Base-by-base conservation (phyloP, 1,284 basidiomycete genomes). In the Cronartium ribicola region DNA sequence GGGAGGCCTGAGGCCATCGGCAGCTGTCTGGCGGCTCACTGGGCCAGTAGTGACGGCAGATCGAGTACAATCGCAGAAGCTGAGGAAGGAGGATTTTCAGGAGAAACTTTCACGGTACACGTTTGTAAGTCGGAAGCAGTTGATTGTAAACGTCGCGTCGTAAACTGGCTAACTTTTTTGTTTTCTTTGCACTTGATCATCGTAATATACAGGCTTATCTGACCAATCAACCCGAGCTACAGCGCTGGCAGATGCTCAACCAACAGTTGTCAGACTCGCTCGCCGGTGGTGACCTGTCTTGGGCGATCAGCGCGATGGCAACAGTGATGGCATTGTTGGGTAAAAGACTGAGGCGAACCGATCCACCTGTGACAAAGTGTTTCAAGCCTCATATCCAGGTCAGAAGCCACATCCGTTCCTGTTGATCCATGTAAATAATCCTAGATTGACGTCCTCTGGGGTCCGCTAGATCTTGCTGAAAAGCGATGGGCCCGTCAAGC, bases 251-350 rank as follows among this genome's bases (percentile, higher is more conserved):
- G 3, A n/a, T 71, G 7, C 62, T 71, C 17, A 63, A 40, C 8
- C 41, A 65, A 59, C 69, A 65, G 37, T 20, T 71, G 40, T 55
- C 22, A 29, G 41, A 48, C 29, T 64, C 61, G n/a, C 41, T 71
- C n/a, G 14, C 55, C 11, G 61, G 41, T n/a, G 62, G 69, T 40
- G 69, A 71, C n/a, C 22, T 59, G 29, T 61, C 46, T 20, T 71
- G 69, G 69, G 46, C 57, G 41, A 71, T 71, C 8, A 71, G 69
- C 51, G 60, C 63, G 20, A 71, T 71, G 69, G 69, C 69, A 36
- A 71, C 69, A 29, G 63, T 71, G 69, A 71, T 71, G 55, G 69
- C 48, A 11, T 65, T 71, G n/a, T 46, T 71, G 39, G 69, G 69
- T 10, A 64, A 59, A 65, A 44, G 69, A 1, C 17, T 71, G n/a